These are phyloP conservation scores for Speleostelium caveatum DNA, from an alignment of 78 protist genomes.

Conservation along the genomic window DNA sequence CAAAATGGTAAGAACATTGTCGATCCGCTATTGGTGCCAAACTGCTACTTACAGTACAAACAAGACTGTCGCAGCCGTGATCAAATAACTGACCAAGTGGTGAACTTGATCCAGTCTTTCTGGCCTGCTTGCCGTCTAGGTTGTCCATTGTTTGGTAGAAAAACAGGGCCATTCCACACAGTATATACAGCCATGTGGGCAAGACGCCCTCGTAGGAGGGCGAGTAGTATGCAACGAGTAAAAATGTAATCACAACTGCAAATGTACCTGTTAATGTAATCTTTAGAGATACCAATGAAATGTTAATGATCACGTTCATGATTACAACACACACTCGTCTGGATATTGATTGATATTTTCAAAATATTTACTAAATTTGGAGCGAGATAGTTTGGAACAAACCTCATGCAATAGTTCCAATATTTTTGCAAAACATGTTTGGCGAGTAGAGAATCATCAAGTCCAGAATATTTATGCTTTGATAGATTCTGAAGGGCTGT, in stretches of 20 bases:
- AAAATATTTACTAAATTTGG: constrained; percentile 58
- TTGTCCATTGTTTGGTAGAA: constrained; percentile 84
- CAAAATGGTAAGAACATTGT: background rate
- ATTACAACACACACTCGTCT: background rate
- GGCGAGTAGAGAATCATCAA: constrained; percentile 64
- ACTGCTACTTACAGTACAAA: constrained; percentile 48
- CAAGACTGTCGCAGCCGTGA: constrained; percentile 84
- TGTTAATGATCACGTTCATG: background rate
- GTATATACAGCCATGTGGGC: constrained; percentile 67
- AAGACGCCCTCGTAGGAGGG: constrained; percentile 44
- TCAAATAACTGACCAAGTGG: constrained; percentile 84
- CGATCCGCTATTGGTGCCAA: background rate
- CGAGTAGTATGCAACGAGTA: constrained; percentile 51
- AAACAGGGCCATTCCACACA: constrained; percentile 68
- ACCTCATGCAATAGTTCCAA: constrained; percentile 53
- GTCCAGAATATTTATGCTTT: constrained; percentile 67
- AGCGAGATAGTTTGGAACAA: constrained; percentile 54
- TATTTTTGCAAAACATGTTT: constrained; percentile 23
- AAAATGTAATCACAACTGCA: constrained; percentile 24
- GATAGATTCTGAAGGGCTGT: constrained; percentile 26
- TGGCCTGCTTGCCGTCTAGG: constrained; percentile 83
- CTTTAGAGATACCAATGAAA: background rate
- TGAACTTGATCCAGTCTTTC: constrained; percentile 79
- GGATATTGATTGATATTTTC: background rate
- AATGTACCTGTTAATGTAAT: constrained; percentile 79